Evolutionary conservation across 2,329 filamentous ascomycete genomes (phyloP), one percentile per base, ranked within the genome.

Genomic region (Aspergillus spinulosporus): DNA sequence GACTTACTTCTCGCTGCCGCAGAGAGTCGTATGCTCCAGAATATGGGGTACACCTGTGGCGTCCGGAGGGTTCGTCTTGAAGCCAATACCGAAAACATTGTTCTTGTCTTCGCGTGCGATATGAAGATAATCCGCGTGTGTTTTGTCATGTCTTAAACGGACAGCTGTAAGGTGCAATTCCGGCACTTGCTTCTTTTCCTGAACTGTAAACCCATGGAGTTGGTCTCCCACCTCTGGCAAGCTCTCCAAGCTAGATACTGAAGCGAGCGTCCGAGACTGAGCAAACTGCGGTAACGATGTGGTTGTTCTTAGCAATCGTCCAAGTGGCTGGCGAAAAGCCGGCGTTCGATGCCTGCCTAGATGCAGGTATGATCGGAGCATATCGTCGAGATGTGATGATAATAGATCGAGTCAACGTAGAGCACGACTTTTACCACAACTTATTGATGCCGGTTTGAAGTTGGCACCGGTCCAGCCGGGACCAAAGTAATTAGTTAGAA

Each of bases 71-170:
- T 97, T 97, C 28, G 94, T 99, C 84, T 97, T 97, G 85, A 99
- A 99, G 52, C 92, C 94, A 68, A 99, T 95, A 36, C 92, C 95
- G 77, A 99, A 99, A 71, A 97, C 94, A 89, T 99, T 99, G 79
- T 99, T 99, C 79, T 88, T 89, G 71, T 99, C 94, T 56, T 97
- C 92, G 65, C 93, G 84, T 12, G 92, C 93, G 66, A 99, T 88
- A 76, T 99, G 94, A 46, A 99, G 82, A 71, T 97, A 97, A 64
- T 99, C 91, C 62, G 94, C 94, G 58, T 92, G 91, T 0, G 94
- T 99, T 79, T 92, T 92, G 77, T 97, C 90, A 72, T 99, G 94
- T 68, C 90, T 87, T 61, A 99, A 83, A 62, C 95, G 90, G 52
- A 97, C 76, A 4, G 94, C 94, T 1, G 92, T 96, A 68, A 99